Evolutionary conservation across 2,329 filamentous ascomycete species (phyloP).

Genomic region (Fusarium pseudonygamai): DNA sequence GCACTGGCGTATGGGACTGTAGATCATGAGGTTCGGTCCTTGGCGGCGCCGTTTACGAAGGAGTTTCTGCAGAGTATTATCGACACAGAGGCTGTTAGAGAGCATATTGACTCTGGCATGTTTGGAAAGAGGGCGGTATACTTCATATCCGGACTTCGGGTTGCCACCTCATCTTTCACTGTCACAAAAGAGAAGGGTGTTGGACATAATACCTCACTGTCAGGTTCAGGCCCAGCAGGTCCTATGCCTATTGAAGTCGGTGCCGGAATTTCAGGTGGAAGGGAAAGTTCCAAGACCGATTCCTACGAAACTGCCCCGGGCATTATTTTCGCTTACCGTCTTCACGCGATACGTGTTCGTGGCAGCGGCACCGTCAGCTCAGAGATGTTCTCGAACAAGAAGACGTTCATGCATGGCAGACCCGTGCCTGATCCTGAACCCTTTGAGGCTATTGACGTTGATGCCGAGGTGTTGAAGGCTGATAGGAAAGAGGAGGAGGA

Average conservation of each 20-base stretch:
- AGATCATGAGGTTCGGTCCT: background rate
- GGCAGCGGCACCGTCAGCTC: background rate
- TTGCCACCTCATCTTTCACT: fast-evolving
- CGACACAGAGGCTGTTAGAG: fast-evolving
- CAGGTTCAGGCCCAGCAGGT: background rate
- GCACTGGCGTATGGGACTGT: background rate
- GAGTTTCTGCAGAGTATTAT: background rate
- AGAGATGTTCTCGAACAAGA: background rate
- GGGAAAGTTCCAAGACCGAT: fast-evolving
- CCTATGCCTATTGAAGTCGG: fast-evolving
- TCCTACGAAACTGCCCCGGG: background rate
- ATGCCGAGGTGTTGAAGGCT: fast-evolving
- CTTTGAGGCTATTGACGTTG: background rate
- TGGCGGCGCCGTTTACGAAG: background rate
- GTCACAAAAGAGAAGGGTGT: fast-evolving
- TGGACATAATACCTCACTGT: background rate
- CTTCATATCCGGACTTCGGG: background rate
- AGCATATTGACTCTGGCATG: fast-evolving
- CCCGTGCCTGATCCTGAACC: background rate
- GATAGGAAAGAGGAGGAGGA: background rate
- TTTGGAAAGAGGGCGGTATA: background rate
- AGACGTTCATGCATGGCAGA: background rate
- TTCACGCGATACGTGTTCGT: background rate
- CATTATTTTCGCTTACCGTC: background rate
- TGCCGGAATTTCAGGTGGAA: background rate